Base-by-base conservation (phyloP, 2,329 filamentous ascomycete species). In the Ophiosphaerella herpotricha region DNA sequence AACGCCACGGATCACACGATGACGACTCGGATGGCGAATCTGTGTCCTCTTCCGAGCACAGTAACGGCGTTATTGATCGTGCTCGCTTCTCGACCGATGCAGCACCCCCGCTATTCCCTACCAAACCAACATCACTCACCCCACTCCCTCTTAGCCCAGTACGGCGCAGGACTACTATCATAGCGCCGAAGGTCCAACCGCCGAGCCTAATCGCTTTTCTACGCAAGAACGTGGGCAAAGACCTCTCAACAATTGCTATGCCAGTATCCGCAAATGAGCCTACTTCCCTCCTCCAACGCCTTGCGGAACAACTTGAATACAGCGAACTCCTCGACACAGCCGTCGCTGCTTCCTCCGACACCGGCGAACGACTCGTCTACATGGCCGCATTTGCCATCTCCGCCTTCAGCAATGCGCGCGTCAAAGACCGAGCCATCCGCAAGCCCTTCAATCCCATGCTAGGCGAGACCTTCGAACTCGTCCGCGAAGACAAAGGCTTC, bases 361-460 rank as follows among this genome's bases (percentile, higher is more conserved):
- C 80, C 21, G 80, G 83, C 7, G 88, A 96, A 57, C 87, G 93
- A 7, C 80, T 97, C 9, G 80, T 96, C 45, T 89, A 92, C 68
- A 85, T 99, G 43, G 84, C 91, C 0, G 92, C 93, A 1, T 99
- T 97, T 72, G 94, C 94, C 8, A 79, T 97, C 14, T 95, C 92
- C 8, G 85, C 88, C 54, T 90, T 97, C 61, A 94, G 91, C 50
- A 87, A 84, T 64, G 84, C 83, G 39, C 86, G 94, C 26, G 86
- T 91, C 55, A 95, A 91, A 68, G 94, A 99, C 72, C 89, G 94
- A 35, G 87, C 92, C 3, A 90, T 95, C 52, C 89, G 94, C 58
- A 99, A 99, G 71, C 94, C 94, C 0, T 99, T 97, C 76, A 99
- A 97, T 64, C 94, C 94, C 3, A 88, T 99, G 78, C 84, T 99